Conservation (phyloP, 306 rosid species). For the Medicago truncatula region MtrunA17r5.0-ANR NC_053045.1:13513501-13514000, state of each 20-base stretch:
- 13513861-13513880: slow-evolving; percentile 54
- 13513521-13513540: not conserved
- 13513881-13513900: slow-evolving; percentile 16
- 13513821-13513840: slow-evolving; percentile 46
- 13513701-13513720: too few species aligned
- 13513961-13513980: slow-evolving; percentile 48
- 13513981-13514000: slow-evolving; percentile 24
- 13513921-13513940: slow-evolving; percentile 72
- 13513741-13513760: too few species aligned
- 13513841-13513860: slow-evolving; percentile 59
- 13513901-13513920: slow-evolving; percentile 37
- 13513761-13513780: slow-evolving; percentile 24
- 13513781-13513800: slow-evolving; percentile 32
- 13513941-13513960: slow-evolving; percentile 55
- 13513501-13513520: not conserved
- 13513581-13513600: slow-evolving; percentile 50
- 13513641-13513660: slow-evolving; percentile 47
- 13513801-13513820: slow-evolving; percentile 33
- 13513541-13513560: slow-evolving; percentile 42
- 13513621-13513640: slow-evolving; percentile 59
- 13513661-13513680: not conserved
- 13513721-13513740: too few species aligned
- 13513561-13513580: slow-evolving; percentile 56
- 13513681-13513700: too few species aligned
- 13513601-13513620: slow-evolving; percentile 44